Evolutionary conservation across 345 rosid species (phyloP).

Genomic region (Kandelia obovata): DNA sequence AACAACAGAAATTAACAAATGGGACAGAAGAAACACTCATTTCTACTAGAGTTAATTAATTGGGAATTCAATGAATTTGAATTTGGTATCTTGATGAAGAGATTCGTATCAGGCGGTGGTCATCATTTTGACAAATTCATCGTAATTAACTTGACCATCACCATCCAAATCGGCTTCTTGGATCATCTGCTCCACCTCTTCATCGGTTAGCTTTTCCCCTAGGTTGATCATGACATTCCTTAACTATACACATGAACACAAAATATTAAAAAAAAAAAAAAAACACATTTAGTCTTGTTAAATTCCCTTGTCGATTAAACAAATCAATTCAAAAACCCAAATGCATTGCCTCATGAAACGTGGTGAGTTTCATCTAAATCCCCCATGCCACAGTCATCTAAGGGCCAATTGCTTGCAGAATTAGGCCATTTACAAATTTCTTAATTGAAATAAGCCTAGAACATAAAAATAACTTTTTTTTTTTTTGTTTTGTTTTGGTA

Average conservation of each 20-base stretch:
- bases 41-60: background rate
- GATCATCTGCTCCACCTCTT: conserved; percentile 86
- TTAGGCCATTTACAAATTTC: too few relatives aligned
- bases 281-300: background rate
- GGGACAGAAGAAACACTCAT: background rate
- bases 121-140: conserved; percentile 90
- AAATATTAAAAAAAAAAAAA: too few relatives aligned
- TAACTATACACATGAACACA: conserved; percentile 39
- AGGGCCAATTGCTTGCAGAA: too few relatives aligned
- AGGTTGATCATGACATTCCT: conserved; percentile 93
- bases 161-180: conserved; percentile 92
- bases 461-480: too few relatives aligned
- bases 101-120: conserved; percentile 18
- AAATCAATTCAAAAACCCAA: background rate
- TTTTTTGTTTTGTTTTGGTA: too few relatives aligned
- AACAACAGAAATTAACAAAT: background rate
- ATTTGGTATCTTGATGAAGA: too few relatives aligned
- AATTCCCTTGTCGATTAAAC: conserved; percentile 2
- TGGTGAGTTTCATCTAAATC: background rate
- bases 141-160: conserved; percentile 85
- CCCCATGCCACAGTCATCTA: too few relatives aligned
- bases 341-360: background rate
- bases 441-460: too few relatives aligned
- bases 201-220: conserved; percentile 84
- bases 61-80: background rate